Evolutionary conservation across 139 green algal genomes (phyloP).

Genomic region (Tetratostichococcus sp.): DNA sequence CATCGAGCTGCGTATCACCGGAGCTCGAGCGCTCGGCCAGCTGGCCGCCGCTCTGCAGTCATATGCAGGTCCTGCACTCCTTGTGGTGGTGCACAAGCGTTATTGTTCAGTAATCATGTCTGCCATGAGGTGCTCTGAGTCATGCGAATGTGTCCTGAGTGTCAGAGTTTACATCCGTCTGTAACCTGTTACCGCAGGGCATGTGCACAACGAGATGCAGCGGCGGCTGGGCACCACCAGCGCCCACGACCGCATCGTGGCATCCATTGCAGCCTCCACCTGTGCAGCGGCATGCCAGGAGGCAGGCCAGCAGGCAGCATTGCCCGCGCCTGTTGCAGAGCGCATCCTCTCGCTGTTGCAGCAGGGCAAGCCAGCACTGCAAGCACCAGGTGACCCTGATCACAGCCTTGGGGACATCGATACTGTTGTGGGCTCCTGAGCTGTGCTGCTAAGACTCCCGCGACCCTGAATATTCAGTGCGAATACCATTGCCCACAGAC

Average conservation of each 20-base stretch:
- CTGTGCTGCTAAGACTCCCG: too few relatives aligned
- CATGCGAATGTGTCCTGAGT: too few relatives aligned
- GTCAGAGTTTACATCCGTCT: too few relatives aligned
- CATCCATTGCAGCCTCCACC: background rate
- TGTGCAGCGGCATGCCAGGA: conserved; percentile 14
- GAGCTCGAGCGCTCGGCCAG: conserved; percentile 38
- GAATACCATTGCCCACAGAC: background rate
- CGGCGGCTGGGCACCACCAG: conserved; percentile 19
- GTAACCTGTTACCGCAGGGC: too few relatives aligned
- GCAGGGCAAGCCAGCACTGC: background rate
- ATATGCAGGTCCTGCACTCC: background rate
- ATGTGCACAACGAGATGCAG: conserved; percentile 1
- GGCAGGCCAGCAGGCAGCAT: background rate
- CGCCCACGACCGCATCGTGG: background rate
- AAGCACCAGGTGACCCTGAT: background rate
- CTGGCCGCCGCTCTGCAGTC: conserved; percentile 19
- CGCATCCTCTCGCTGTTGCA: conserved; percentile 10
- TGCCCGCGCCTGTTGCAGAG: background rate
- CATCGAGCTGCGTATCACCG: conserved; percentile 49
- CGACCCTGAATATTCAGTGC: too few relatives aligned
- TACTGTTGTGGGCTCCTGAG: too few relatives aligned
- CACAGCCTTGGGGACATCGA: too few relatives aligned
- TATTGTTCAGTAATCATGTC: too few relatives aligned
- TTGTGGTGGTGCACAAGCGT: background rate
- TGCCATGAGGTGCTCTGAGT: too few relatives aligned